Conservation (phyloP, 176 grass and related monocot species). For the Oryza glaberrima region DNA sequence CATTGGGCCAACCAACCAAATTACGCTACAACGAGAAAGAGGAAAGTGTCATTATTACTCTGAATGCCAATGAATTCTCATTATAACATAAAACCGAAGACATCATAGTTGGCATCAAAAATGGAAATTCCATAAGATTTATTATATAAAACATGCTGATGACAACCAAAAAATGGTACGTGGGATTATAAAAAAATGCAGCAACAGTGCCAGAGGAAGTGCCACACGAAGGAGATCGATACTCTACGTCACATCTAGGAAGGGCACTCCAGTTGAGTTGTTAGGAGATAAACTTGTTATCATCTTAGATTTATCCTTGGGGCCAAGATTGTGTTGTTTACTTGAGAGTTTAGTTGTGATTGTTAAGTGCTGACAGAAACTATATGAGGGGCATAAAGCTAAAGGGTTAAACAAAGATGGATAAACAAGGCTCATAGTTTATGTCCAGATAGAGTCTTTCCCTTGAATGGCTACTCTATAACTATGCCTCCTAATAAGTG, state of each 20-base stretch:
- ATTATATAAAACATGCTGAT: slow-evolving; percentile 25
- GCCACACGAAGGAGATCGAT: not conserved
- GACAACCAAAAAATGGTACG: not conserved
- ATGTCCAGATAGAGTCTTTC: too few species aligned
- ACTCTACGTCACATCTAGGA: too few species aligned
- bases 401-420: not conserved
- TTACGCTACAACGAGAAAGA: slow-evolving; percentile 56
- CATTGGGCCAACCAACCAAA: slow-evolving; percentile 74
- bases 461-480: too few species aligned
- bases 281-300: not conserved
- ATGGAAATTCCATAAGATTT: slow-evolving; percentile 29
- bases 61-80: slow-evolving; percentile 31
- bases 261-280: not conserved
- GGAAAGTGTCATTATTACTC: slow-evolving; percentile 31
- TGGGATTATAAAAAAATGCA: not conserved
- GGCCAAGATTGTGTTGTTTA: not conserved
- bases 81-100: not conserved
- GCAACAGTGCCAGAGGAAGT: not conserved
- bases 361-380: not conserved
- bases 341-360: not conserved
- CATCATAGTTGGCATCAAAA: slow-evolving; percentile 19
- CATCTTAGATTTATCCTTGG: not conserved
- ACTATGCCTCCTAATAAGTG: too few species aligned
- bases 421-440: not conserved
- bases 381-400: not conserved